phyloP scores from a whole-genome alignment of 257 asterid genomes.

The Forsythia viridissima region DNA sequence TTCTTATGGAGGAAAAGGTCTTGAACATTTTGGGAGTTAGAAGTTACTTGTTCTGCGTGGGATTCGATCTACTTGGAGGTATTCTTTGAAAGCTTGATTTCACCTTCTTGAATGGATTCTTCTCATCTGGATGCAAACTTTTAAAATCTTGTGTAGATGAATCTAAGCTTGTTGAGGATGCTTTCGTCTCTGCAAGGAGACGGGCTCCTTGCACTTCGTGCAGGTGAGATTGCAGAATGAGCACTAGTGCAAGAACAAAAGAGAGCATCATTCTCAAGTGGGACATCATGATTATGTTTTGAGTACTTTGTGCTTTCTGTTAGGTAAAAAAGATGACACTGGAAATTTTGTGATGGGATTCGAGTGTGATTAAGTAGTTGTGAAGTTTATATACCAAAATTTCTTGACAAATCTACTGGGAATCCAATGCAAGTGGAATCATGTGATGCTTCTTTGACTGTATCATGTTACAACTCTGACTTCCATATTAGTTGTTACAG shows the following conservation, averaged over 20 bases:
- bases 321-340: slow-evolving; percentile 8
- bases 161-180: slow-evolving; percentile 11
- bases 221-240: slow-evolving; percentile 37
- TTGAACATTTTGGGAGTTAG: slow-evolving; percentile 25
- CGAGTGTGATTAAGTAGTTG: slow-evolving; percentile 23
- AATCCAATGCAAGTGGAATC: slow-evolving; percentile 58
- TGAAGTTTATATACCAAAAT: slow-evolving; percentile 16
- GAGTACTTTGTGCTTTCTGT: neutral
- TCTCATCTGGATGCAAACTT: slow-evolving; percentile 34
- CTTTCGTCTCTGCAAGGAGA: slow-evolving; percentile 18
- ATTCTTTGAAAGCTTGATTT: slow-evolving; percentile 45
- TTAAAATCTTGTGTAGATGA: slow-evolving; percentile 36
- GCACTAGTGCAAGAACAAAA: slow-evolving; percentile 41
- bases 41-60: slow-evolving; percentile 70
- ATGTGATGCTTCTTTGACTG: slow-evolving; percentile 61
- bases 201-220: slow-evolving; percentile 37
- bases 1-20: slow-evolving; percentile 27
- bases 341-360: slow-evolving; percentile 4
- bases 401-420: slow-evolving; percentile 37
- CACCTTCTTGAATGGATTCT: slow-evolving; percentile 50
- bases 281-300: slow-evolving; percentile 32
- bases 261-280: slow-evolving; percentile 30
- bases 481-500: slow-evolving; percentile 44
- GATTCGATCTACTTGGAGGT: slow-evolving; percentile 68
- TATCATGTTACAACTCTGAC: slow-evolving; percentile 44